Evolutionary conservation across 192 early-diverging fungal genomes (phyloP), one percentile per base, ranked within the genome.

Genomic region (Pecoramyces ruminantium): DNA sequence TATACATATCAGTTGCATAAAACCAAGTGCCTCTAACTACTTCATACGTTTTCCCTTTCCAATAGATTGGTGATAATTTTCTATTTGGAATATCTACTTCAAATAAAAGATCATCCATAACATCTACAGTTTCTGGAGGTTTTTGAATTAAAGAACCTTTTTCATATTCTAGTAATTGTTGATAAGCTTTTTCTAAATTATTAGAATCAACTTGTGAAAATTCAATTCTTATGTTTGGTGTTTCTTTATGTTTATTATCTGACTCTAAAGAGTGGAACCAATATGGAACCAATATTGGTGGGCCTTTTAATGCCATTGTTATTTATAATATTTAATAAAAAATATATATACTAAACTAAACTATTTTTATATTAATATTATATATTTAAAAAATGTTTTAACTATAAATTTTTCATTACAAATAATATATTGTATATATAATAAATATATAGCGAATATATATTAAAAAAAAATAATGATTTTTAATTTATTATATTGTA

Each of bases 1-100:
- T 92, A 28, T 83, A 86, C 21, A 89, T 88, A 78, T 92, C 91
- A 0, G 86, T 80, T 78, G 89, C 86, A 79, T 91, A 86, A 86
- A 96, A 96, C 95, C 95, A 96, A 0, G 93, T 94, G 0, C 92
- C 93, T 28, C 95, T 87, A 77, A 92, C 87, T 42, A 96, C 90
- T 58, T 95, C 94, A 84, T 92, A 95, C 4, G 88, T 90, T 3
- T 93, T 91, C 11, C 95, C 95, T 78, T 90, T 84, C 95, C 95
- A 96, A 83, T 94, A 96, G 2, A 93, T 89, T 89, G 85, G 51
- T n/a, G 51, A 27, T n/a, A 67, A 67, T 25, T 9, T 25, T 67
- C 51, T 25, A 25, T 67, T 67, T n/a, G 51, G 51, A 67, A 67
- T 67, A 67, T 67, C 9, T 0, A 67, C 51, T n/a, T 67, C 51